Percentiles rank a stretch among this genome's conserved stretches.
phyloP scores from a whole-genome alignment of 1,139 yeast genomes.

The Pichia sp. region DNA sequence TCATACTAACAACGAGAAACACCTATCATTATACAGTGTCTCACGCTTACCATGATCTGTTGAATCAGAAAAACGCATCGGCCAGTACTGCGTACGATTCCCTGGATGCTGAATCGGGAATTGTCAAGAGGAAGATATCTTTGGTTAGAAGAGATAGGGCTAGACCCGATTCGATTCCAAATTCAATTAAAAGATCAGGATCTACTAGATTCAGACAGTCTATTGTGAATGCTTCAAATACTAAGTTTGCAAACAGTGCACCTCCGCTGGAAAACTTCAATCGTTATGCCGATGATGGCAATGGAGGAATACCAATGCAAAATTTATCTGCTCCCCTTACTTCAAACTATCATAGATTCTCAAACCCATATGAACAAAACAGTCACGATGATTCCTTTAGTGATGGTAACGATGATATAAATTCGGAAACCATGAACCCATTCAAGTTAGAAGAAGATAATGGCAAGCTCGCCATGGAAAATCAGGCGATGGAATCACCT shows the following conservation, averaged over 20 bases:
- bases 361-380: too few relatives aligned
- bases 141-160: slow-evolving; percentile 46
- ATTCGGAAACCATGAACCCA: too few relatives aligned
- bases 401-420: too few relatives aligned
- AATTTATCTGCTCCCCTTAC: background rate
- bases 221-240: slow-evolving; percentile 1
- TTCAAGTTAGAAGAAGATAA: background rate
- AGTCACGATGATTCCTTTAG: too few relatives aligned
- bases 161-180: slow-evolving; percentile 12
- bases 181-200: slow-evolving; percentile 4
- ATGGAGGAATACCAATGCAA: slow-evolving; percentile 1
- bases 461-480: too few relatives aligned
- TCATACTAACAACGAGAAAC: slow-evolving; percentile 2
- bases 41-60: slow-evolving; percentile 9
- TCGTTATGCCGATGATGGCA: too few relatives aligned
- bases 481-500: too few relatives aligned
- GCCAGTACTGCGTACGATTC: slow-evolving; percentile 5
- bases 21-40: slow-evolving; percentile 5
- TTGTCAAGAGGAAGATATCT: slow-evolving; percentile 38
- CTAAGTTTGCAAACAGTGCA: slow-evolving; percentile 1
- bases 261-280: too few relatives aligned
- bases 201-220: slow-evolving; percentile 4
- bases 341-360: too few relatives aligned
- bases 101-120: slow-evolving; percentile 41
- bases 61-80: background rate